A percentile compares a stretch with the other conserved stretches of the same genome.
These are phyloP conservation scores for Trichoderma guizhouense DNA, from an alignment of 2,329 filamentous ascomycete species.

Conservation along the genomic window DNA sequence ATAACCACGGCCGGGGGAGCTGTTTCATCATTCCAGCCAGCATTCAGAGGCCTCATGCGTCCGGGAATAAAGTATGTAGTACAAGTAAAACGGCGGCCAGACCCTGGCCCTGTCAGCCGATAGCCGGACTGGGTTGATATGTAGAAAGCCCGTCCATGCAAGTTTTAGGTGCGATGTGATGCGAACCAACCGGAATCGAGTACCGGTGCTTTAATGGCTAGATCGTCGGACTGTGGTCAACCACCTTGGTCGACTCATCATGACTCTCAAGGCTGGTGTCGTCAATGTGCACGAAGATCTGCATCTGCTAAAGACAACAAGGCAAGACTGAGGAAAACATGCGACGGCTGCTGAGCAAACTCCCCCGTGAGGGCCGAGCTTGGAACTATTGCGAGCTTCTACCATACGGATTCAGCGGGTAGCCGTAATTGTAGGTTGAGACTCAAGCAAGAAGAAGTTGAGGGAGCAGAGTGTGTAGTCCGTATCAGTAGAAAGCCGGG, in stretches of 20 bases:
- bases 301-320: neutral
- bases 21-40: neutral
- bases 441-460: neutral
- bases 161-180: neutral
- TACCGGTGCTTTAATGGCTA: neutral
- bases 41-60: neutral
- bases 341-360: neutral
- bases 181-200: neutral
- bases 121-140: neutral
- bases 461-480: neutral
- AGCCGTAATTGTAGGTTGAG: neutral
- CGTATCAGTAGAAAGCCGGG: neutral
- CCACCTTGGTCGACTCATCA: neutral
- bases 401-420: neutral
- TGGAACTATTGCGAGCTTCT: neutral
- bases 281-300: neutral
- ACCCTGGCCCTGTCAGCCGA: slow-evolving; percentile 5
- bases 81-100: neutral
- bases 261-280: neutral
- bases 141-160: neutral
- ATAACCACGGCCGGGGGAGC: neutral
- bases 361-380: neutral
- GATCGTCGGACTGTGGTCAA: neutral
- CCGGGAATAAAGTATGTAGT: neutral
- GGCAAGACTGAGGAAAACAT: neutral